Conservation (phyloP, 1,284 basidiomycete genomes). For the Leccinum pachyderme region DNA sequence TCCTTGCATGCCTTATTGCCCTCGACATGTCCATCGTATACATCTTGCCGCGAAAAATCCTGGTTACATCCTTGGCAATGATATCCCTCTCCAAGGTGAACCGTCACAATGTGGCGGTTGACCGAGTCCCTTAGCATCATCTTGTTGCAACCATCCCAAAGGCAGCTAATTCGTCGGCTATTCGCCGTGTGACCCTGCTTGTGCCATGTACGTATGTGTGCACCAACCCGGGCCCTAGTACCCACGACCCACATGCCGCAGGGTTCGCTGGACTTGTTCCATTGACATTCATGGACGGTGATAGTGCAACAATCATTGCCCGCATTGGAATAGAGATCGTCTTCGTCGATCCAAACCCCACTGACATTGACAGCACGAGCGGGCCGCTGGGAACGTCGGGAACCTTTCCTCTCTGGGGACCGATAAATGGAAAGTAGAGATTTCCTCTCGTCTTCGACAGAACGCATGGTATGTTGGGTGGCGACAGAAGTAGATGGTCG, state of each 20-base stretch:
- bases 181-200: neutral
- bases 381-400: neutral
- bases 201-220: constrained; percentile 17
- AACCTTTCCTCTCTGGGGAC: neutral
- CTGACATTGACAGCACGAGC: constrained; percentile 3
- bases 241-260: constrained; percentile 19
- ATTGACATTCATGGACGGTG: constrained; percentile 14
- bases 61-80: constrained; percentile 8
- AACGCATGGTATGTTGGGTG: neutral
- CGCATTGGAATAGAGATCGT: constrained; percentile 2
- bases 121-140: constrained; percentile 12
- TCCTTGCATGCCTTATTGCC: neutral
- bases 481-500: neutral
- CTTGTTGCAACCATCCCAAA: constrained; percentile 12
- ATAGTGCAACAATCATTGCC: neutral
- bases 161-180: neutral
- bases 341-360: constrained; percentile 11
- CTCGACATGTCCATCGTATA: constrained; percentile 11
- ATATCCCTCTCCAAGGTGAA: constrained; percentile 16
- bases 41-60: constrained; percentile 10
- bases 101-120: constrained; percentile 10
- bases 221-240: constrained; percentile 1
- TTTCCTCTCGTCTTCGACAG: neutral
- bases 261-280: constrained; percentile 4
- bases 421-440: neutral